A percentile compares a stretch with the other conserved stretches of the same genome.
Conservation (phyloP, 176 grass and related monocot species). For the Neostapfia colusana region DNA sequence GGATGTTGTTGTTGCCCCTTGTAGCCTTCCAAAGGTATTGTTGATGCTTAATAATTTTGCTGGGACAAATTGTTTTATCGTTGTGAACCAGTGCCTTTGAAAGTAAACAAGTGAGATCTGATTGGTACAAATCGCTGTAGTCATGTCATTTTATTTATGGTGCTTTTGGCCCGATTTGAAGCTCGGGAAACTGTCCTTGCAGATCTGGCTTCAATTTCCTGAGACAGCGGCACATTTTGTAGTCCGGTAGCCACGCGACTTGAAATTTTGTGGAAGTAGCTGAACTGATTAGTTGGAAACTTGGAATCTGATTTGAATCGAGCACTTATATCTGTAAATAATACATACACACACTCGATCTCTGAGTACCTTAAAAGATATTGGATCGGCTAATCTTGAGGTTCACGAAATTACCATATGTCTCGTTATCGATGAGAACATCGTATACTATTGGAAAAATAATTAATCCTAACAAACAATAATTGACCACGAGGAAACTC, state of each 20-base stretch:
- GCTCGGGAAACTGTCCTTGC: neutral
- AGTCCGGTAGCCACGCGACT: neutral
- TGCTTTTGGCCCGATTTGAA: neutral
- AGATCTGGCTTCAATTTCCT: neutral
- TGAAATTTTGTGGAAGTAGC: neutral
- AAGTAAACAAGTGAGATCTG: neutral
- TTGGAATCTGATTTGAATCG: too few relatives aligned
- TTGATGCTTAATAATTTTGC: slow-evolving; percentile 5
- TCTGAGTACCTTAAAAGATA: neutral
- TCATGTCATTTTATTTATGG: neutral
- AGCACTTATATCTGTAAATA: too few relatives aligned
- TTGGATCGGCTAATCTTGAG: too few relatives aligned
- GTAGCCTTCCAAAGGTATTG: too few relatives aligned
- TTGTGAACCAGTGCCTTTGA: neutral
- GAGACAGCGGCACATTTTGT: neutral
- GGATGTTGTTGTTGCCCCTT: neutral
- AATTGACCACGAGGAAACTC: too few relatives aligned
- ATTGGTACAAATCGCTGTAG: neutral
- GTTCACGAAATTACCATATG: too few relatives aligned
- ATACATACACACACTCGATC: too few relatives aligned
- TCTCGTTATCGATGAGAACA: too few relatives aligned
- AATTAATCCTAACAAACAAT: too few relatives aligned
- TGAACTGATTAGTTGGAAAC: slow-evolving; percentile 6
- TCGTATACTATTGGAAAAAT: too few relatives aligned
- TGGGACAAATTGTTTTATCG: neutral